Conservation (phyloP, 345 rosid genomes). For the Eucalyptus cloeziana region DNA sequence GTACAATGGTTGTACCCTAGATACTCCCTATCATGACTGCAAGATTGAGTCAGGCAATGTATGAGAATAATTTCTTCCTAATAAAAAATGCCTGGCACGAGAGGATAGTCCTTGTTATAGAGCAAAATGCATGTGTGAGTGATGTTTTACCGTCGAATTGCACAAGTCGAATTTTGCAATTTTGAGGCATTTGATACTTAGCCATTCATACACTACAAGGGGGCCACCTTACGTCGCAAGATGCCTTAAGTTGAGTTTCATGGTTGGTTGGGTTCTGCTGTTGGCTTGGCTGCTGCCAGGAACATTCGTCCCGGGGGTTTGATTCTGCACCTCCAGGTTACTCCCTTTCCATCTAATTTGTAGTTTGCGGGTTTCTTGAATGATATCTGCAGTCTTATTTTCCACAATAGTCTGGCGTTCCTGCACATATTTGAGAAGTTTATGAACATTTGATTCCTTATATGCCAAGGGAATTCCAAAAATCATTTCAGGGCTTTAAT, state of each 20-base stretch:
- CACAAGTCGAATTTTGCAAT: neutral
- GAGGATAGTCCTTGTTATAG: neutral
- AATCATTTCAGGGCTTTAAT: neutral
- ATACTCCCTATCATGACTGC: neutral
- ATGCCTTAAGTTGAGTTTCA: conserved; percentile 91
- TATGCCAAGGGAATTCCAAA: neutral
- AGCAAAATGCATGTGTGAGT: neutral
- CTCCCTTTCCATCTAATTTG: conserved; percentile 64
- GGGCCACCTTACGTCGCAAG: conserved; percentile 93
- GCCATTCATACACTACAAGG: conserved; percentile 26
- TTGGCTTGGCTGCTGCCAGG: conserved; percentile 33
- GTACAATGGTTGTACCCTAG: neutral
- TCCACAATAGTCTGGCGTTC: conserved; percentile 81
- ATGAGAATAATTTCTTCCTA: neutral
- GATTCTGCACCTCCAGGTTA: conserved; percentile 19
- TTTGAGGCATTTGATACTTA: neutral
- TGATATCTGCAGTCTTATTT: conserved; percentile 62
- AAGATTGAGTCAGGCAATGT: neutral
- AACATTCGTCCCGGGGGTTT: conserved; percentile 16
- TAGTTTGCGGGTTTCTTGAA: conserved; percentile 60
- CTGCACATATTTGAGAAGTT: conserved; percentile 14
- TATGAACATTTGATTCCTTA: neutral
- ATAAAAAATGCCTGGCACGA: neutral
- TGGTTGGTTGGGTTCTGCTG: conserved; percentile 34
- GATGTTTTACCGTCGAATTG: neutral